These are phyloP conservation scores for Luffa acutangula DNA, from an alignment of 306 rosid genomes.

Conservation along the genomic window DNA sequence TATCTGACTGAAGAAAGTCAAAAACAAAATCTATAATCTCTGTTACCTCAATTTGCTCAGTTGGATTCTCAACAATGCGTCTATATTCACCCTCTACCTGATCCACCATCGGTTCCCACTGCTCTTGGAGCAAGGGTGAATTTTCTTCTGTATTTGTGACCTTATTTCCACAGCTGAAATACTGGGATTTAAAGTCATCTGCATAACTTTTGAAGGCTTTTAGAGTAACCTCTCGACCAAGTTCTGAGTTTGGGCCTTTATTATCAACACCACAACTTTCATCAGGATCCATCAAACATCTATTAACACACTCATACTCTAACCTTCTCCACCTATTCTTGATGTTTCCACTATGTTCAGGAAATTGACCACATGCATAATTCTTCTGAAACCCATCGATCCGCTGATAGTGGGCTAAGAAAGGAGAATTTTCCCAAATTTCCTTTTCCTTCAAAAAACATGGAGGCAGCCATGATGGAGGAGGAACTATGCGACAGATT, in stretches of 20 bases:
- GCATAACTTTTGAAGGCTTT: constrained; percentile 55
- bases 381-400: constrained; percentile 50
- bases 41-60: constrained; percentile 77
- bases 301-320: constrained; percentile 23
- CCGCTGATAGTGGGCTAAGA: constrained; percentile 48
- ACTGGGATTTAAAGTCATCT: constrained; percentile 59
- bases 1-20: background rate
- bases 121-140: constrained; percentile 14
- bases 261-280: constrained; percentile 14
- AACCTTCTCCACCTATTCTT: constrained; percentile 39
- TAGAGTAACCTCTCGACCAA: constrained; percentile 50
- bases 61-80: constrained; percentile 62
- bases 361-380: constrained; percentile 17
- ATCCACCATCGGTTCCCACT: constrained; percentile 57
- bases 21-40: background rate
- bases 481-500: constrained; percentile 83
- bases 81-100: constrained; percentile 72
- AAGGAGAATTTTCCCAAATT: constrained; percentile 40
- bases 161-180: constrained; percentile 34
- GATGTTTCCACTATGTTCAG: constrained; percentile 11
- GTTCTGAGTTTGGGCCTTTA: constrained; percentile 22
- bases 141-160: constrained; percentile 19
- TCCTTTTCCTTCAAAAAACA: constrained; percentile 28
- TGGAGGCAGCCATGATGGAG: constrained; percentile 54
- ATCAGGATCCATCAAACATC: constrained; percentile 17